Conservation (phyloP, 192 early-diverging fungal genomes). For the Gaertneriomyces semiglobifer region DNA sequence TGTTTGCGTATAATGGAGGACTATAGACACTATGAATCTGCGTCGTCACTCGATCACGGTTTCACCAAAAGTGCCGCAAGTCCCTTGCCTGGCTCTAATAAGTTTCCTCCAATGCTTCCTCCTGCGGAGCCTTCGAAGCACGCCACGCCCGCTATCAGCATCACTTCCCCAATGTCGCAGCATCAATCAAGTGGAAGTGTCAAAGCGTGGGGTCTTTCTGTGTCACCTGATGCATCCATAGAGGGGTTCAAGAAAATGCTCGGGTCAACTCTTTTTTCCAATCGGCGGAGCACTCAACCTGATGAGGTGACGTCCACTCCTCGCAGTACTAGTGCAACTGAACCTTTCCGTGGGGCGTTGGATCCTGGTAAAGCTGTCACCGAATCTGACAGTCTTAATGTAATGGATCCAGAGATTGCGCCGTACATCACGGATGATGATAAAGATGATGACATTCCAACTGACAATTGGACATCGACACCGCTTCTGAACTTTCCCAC, state of each 20-base stretch:
- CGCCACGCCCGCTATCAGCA: neutral
- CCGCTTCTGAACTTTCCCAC: conserved; percentile 24
- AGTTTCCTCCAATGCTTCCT: neutral
- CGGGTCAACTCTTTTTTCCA: conserved; percentile 18
- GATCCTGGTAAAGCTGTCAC: conserved; percentile 35
- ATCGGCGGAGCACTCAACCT: conserved; percentile 1
- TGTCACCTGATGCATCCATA: conserved; percentile 20
- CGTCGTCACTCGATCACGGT: conserved; percentile 2
- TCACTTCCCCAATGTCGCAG: conserved; percentile 26
- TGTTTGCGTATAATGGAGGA: conserved; percentile 55
- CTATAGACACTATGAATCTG: conserved; percentile 39
- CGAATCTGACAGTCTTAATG: conserved; percentile 27
- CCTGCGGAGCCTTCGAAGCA: neutral
- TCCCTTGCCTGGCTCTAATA: neutral
- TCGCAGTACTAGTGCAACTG: conserved; percentile 6
- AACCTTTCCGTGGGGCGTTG: conserved; percentile 47
- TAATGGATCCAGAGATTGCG: conserved; percentile 59
- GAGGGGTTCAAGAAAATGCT: conserved; percentile 33
- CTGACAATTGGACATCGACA: conserved; percentile 18
- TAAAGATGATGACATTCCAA: conserved; percentile 29
- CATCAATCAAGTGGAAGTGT: neutral
- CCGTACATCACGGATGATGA: conserved; percentile 63
- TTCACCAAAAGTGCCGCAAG: neutral
- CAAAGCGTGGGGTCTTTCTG: conserved; percentile 13
- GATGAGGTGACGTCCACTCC: conserved; percentile 8